Conservation (phyloP, 768 basidiomycete genomes). For the Leccinum subgranulosum region DNA sequence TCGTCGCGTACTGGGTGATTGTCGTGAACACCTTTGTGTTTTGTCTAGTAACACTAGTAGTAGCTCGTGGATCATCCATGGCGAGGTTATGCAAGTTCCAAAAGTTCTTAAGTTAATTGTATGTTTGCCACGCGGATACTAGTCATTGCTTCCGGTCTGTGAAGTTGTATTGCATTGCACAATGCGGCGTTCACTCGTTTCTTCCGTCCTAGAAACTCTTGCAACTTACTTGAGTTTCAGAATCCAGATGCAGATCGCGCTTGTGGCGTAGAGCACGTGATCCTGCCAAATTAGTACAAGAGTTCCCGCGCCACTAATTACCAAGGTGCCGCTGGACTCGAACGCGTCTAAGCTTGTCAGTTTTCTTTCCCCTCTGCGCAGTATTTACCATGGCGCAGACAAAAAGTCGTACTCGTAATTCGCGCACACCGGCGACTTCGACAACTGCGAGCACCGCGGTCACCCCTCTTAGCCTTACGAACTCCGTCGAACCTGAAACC, state of each 20-base stretch:
- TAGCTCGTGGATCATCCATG: too few relatives aligned
- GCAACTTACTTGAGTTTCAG: too few relatives aligned
- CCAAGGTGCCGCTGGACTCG: slow-evolving; percentile 13
- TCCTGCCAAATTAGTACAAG: background rate
- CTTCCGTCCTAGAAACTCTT: background rate
- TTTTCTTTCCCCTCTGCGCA: slow-evolving; percentile 11
- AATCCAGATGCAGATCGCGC: slow-evolving; percentile 14
- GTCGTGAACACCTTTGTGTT: background rate
- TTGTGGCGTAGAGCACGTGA: slow-evolving; percentile 33
- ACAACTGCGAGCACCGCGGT: slow-evolving; percentile 38
- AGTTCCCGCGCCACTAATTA: slow-evolving; percentile 27
- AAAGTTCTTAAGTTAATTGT: background rate
- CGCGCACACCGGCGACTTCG: slow-evolving; percentile 24
- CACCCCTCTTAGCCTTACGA: slow-evolving; percentile 49
- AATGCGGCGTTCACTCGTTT: background rate
- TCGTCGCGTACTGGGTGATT: background rate
- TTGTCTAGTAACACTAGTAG: too few relatives aligned
- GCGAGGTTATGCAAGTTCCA: background rate
- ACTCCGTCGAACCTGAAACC: slow-evolving; percentile 47
- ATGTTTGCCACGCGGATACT: background rate
- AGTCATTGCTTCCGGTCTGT: background rate
- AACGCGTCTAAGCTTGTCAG: slow-evolving; percentile 1
- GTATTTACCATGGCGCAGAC: slow-evolving; percentile 21
- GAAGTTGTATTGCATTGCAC: background rate
- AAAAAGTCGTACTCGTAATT: slow-evolving; percentile 14